These are phyloP conservation scores for Alternaria solani DNA, from an alignment of 2,329 filamentous ascomycete species.

Conservation along the genomic window DNA sequence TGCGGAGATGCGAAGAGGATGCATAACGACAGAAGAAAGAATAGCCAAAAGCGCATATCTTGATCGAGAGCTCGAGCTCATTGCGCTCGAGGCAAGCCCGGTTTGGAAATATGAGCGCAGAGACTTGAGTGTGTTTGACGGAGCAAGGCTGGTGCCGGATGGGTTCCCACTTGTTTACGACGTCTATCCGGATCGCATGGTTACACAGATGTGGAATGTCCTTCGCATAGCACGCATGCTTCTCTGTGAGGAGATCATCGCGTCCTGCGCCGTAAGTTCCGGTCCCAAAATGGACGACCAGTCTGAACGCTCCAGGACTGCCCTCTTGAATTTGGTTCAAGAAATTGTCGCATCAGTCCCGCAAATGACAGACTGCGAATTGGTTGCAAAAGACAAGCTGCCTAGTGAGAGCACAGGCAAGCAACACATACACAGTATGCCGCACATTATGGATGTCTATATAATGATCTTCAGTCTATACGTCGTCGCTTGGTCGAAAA, in stretches of 20 bases:
- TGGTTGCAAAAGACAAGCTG: slow-evolving; percentile 27
- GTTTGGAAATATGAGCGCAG: slow-evolving; percentile 24
- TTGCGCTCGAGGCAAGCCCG: slow-evolving; percentile 32
- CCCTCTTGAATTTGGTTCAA: slow-evolving; percentile 30
- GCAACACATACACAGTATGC: slow-evolving; percentile 22
- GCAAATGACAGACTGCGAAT: slow-evolving; percentile 40
- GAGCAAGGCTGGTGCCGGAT: slow-evolving; percentile 8
- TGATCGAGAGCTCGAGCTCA: slow-evolving; percentile 31
- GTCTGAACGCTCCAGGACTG: slow-evolving; percentile 16
- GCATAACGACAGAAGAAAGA: slow-evolving; percentile 22
- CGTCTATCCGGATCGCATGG: slow-evolving; percentile 37
- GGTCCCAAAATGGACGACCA: background rate
- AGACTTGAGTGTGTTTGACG: slow-evolving; percentile 3
- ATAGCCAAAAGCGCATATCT: slow-evolving; percentile 27
- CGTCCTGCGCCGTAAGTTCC: slow-evolving; percentile 5
- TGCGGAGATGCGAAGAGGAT: slow-evolving; percentile 20
- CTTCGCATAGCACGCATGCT: slow-evolving; percentile 42
- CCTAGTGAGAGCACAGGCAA: slow-evolving; percentile 3
- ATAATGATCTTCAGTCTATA: slow-evolving; percentile 26
- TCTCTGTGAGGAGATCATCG: slow-evolving; percentile 42
- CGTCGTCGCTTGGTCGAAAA: slow-evolving; percentile 23
- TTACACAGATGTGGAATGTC: slow-evolving; percentile 46
- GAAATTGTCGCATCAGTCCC: slow-evolving; percentile 47
- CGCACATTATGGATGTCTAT: slow-evolving; percentile 29
- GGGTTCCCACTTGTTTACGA: slow-evolving; percentile 33